Evolutionary conservation across 257 asterid species (phyloP).

Genomic region (Solanum phureja): DNA sequence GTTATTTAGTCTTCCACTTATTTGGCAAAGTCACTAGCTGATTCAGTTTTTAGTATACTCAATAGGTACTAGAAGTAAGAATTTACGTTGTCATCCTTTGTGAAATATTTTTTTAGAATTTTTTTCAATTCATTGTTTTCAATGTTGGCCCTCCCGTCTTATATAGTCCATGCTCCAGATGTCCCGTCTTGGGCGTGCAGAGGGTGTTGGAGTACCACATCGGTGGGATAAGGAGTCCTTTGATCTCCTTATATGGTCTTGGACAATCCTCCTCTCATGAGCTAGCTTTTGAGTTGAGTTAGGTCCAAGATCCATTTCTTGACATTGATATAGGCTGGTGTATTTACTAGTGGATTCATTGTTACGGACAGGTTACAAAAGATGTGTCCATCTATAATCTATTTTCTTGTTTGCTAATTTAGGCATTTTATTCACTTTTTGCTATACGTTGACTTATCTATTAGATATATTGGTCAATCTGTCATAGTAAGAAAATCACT

Average conservation of each 20-base stretch:
- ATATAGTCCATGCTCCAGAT: too few species aligned
- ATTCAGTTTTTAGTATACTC: neutral
- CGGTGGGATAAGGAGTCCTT: neutral
- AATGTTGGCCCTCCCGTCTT: neutral
- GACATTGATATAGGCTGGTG: neutral
- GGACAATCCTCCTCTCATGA: too few species aligned
- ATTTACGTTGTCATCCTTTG: neutral
- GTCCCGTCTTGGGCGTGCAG: neutral
- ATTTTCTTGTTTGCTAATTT: neutral
- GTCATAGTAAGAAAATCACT: neutral
- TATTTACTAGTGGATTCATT: neutral
- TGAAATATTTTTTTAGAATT: neutral
- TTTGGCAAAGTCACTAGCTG: neutral
- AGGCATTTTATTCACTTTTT: neutral
- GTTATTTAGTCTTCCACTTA: neutral
- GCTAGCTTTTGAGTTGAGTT: neutral
- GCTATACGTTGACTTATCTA: neutral
- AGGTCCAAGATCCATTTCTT: neutral
- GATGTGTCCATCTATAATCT: neutral
- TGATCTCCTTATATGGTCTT: neutral
- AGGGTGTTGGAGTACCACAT: neutral
- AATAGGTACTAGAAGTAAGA: neutral
- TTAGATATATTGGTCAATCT: neutral
- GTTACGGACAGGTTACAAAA: neutral
- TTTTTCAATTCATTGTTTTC: too few species aligned